phyloP scores from a whole-genome alignment of 1,284 basidiomycete genomes.

The Sanghuangporus weigelae region DNA sequence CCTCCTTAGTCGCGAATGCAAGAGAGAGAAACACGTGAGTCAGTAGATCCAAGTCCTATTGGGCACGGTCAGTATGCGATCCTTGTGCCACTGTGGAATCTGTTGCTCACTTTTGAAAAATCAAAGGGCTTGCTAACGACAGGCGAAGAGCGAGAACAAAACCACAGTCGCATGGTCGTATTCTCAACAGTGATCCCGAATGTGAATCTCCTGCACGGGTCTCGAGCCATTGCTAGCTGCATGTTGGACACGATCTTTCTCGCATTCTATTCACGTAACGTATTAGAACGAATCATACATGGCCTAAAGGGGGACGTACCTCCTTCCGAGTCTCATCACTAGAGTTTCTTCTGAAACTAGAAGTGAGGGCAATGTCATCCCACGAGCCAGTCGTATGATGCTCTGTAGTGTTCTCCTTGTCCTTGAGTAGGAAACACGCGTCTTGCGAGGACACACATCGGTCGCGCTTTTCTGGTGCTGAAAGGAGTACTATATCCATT shows the following conservation, averaged over 20 bases:
- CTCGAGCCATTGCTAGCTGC: conserved; percentile 15
- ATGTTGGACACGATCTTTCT: background rate
- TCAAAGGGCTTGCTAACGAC: background rate
- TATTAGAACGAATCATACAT: background rate
- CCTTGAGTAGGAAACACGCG: background rate
- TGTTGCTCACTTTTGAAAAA: background rate
- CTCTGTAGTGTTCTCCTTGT: background rate
- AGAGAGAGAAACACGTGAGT: background rate
- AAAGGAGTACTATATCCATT: background rate
- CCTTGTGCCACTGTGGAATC: background rate
- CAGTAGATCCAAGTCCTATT: background rate
- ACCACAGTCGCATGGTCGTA: background rate
- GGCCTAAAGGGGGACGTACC: background rate
- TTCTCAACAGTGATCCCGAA: conserved; percentile 18
- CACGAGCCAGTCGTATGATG: background rate
- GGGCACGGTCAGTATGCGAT: background rate
- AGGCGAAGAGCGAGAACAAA: background rate
- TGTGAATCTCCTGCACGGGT: conserved; percentile 15
- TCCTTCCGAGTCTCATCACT: background rate
- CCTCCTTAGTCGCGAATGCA: background rate
- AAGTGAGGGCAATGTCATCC: background rate
- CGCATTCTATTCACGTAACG: background rate
- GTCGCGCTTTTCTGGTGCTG: background rate
- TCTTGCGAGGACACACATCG: background rate
- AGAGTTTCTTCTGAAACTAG: background rate